These are phyloP conservation scores for Sporothrix curviconia DNA, from an alignment of 2,329 filamentous ascomycete genomes.

Conservation along the genomic window DNA sequence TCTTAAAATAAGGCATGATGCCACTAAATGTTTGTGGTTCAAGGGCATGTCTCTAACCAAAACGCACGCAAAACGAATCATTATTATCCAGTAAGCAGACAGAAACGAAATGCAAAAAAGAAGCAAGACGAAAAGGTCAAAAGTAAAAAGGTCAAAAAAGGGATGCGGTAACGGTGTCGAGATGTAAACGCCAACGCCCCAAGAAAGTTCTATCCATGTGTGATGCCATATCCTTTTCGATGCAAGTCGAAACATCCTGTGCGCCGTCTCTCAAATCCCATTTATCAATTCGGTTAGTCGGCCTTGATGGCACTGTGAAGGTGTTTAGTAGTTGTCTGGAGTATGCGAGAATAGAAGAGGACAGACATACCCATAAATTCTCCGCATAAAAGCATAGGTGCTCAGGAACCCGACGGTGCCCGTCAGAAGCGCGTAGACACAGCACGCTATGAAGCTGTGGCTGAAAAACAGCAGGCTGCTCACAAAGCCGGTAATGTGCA, in stretches of 20 bases:
- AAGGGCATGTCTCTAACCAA: background rate
- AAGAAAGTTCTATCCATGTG: conserved; percentile 12
- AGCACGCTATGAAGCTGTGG: conserved; percentile 76
- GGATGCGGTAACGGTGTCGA: background rate
- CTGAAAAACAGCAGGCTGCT: conserved; percentile 77
- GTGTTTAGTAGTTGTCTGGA: background rate
- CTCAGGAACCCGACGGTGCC: conserved; percentile 81
- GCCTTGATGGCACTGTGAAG: conserved; percentile 43
- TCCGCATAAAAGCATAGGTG: conserved; percentile 74
- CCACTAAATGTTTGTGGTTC: too few species aligned
- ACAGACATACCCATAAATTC: conserved; percentile 66
- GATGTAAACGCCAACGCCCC: conserved; percentile 5
- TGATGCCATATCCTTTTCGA: conserved; percentile 11
- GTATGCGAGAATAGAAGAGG: background rate
- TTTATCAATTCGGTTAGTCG: conserved; percentile 30
- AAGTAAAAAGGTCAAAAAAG: background rate
- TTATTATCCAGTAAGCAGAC: background rate
- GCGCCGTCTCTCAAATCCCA: background rate
- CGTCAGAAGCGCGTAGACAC: conserved; percentile 72
- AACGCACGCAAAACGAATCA: background rate
- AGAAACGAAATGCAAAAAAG: background rate
- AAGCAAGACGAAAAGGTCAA: background rate
- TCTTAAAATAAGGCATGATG: too few species aligned
- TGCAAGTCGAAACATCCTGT: background rate
- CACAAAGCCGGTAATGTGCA: conserved; percentile 74